Base-by-base conservation (phyloP, 352 stramenopile species). In the Globisporangium paroecandrum region DNA sequence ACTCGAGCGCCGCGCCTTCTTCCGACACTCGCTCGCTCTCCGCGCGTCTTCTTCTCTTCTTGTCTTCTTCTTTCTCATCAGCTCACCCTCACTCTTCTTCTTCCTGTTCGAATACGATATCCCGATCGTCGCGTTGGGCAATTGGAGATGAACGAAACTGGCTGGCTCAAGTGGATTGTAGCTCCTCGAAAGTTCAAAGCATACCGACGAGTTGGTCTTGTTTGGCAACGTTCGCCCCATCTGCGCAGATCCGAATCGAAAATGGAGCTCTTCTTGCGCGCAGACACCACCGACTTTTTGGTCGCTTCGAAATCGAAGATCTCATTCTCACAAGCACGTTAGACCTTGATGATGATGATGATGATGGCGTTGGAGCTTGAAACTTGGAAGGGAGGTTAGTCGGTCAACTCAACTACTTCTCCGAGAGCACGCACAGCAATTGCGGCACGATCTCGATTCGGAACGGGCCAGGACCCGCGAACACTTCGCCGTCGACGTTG, bases 401-500 rank as follows among this genome's bases (percentile, higher is more conserved):
- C 18, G 12, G 15, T n/a, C 29, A 18, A 64, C 67, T n/a, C 29
- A 18, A 64, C 67, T 84, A 93, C 77, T 91, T 93, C 62, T 93
- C 85, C 24, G 85, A 93, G 10, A 93, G 71, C 41, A 91, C 85
- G 62, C 75, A 82, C 24, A 93, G 74, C 32, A 93, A 65, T 25
- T 83, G 79, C 15, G 85, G 85, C 27, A 93, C 83, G 41, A 93
- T 76, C 61, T 93, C 83, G 22, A 93, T 81, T 49, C 83, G 85
- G 70, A 91, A 91, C 47, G 81, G 77, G 0, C 83, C 85, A 0
- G 79, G 78, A 20, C 79, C 81, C 0, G 72, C 70, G 27, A 93
- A 89, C 32, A 91, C 82, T 62, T 93, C 85, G 18, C 85, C 83
- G 62, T 93, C 85, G 57, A 92, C 82, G 65, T 93, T 93, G 65